These are phyloP conservation scores for Pythium myriotylum DNA, from an alignment of 352 stramenopile genomes.

Conservation along the genomic window DNA sequence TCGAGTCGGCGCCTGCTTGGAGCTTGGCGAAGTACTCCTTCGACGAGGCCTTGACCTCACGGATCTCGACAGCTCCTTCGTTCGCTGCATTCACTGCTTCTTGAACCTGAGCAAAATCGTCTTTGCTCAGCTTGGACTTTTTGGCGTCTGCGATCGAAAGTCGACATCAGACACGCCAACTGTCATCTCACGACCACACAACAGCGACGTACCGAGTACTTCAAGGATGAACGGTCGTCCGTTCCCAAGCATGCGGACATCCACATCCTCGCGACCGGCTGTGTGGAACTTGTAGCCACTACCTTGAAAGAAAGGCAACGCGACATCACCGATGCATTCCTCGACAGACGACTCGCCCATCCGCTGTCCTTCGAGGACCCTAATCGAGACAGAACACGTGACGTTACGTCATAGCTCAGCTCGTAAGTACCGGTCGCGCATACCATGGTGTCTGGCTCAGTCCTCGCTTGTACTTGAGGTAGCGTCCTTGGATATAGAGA, in stretches of 20 bases:
- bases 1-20: constrained; percentile 81
- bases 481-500: constrained; percentile 88
- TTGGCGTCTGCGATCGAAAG: constrained; percentile 59
- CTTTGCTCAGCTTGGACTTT: constrained; percentile 57
- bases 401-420: too few species aligned
- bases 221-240: constrained; percentile 92
- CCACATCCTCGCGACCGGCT: constrained; percentile 96
- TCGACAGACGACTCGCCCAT: constrained; percentile 90
- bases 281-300: constrained; percentile 95
- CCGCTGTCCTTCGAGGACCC: constrained; percentile 79
- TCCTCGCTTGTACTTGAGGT: constrained; percentile 90
- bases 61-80: constrained; percentile 75
- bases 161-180: background rate
- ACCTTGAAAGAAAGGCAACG: constrained; percentile 66
- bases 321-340: constrained; percentile 82
- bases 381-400: too few species aligned
- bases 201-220: constrained; percentile 46
- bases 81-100: constrained; percentile 72
- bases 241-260: constrained; percentile 97
- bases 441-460: constrained; percentile 92
- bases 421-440: too few species aligned
- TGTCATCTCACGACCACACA: constrained; percentile 15
- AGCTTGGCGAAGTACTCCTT: constrained; percentile 84
- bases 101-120: constrained; percentile 58
- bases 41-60: constrained; percentile 71